These are phyloP conservation scores for Trichoderma guizhouense DNA, from an alignment of 2,329 filamentous ascomycete genomes.

Conservation along the genomic window DNA sequence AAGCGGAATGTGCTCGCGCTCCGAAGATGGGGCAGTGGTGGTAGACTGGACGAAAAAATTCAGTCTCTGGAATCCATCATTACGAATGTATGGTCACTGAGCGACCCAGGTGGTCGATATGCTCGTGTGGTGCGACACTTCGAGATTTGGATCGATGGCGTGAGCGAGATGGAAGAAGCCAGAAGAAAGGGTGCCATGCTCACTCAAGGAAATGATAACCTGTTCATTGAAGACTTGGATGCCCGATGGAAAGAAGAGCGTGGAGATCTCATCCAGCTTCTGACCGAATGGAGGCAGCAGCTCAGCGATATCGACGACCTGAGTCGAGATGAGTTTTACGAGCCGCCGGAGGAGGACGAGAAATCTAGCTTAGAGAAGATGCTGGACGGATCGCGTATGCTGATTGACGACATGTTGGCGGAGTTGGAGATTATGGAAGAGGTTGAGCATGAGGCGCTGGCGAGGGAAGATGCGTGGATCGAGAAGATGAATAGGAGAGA, in stretches of 20 bases:
- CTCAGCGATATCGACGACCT: constrained; percentile 40
- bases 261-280: constrained; percentile 46
- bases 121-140: constrained; percentile 54
- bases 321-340: neutral
- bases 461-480: constrained; percentile 58
- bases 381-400: constrained; percentile 43
- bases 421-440: constrained; percentile 61
- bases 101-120: constrained; percentile 55
- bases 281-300: constrained; percentile 53
- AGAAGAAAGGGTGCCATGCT: constrained; percentile 37
- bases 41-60: constrained; percentile 52
- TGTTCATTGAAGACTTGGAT: constrained; percentile 56
- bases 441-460: constrained; percentile 56
- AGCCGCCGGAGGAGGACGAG: constrained; percentile 28
- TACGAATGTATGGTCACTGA: constrained; percentile 55
- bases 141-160: constrained; percentile 54
- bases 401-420: constrained; percentile 58
- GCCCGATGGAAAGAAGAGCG: constrained; percentile 58
- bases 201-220: constrained; percentile 34
- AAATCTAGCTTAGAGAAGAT: constrained; percentile 44
- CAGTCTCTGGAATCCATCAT: constrained; percentile 56
- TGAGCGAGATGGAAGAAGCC: constrained; percentile 45
- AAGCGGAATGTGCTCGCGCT: constrained; percentile 51
- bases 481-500: constrained; percentile 48
- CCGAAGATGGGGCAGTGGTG: constrained; percentile 45